Percentiles rank a stretch among this genome's conserved stretches.
These are phyloP conservation scores for Cystobasidium tubakii DNA, from an alignment of 768 basidiomycete species.

Conservation along the genomic window DNA sequence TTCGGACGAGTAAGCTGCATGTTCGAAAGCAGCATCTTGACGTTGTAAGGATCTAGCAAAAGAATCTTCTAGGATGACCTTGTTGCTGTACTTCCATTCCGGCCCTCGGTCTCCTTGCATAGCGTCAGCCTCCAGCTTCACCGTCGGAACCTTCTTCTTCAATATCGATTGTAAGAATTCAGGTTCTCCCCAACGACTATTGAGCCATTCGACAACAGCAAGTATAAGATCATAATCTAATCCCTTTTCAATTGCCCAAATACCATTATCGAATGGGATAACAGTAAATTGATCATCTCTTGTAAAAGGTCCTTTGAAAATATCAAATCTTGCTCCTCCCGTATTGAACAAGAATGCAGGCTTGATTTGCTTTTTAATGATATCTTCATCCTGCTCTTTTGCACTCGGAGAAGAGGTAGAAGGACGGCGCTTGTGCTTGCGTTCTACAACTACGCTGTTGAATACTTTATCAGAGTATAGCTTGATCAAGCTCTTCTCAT, in stretches of 20 bases:
- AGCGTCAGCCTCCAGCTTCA: neutral
- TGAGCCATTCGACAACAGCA: conserved; percentile 51
- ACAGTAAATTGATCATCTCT: conserved; percentile 55
- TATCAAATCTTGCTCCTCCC: conserved; percentile 50
- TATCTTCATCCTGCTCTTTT: neutral
- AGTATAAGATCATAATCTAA: conserved; percentile 52
- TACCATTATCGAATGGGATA: conserved; percentile 63
- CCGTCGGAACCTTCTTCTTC: neutral
- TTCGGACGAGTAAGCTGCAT: neutral
- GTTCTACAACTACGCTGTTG: neutral
- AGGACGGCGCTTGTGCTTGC: conserved; percentile 55
- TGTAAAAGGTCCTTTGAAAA: conserved; percentile 47
- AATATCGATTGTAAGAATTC: neutral
- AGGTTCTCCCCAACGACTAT: conserved; percentile 35
- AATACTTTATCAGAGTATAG: conserved; percentile 52
- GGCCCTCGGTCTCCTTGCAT: neutral
- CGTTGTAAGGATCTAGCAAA: neutral
- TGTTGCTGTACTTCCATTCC: conserved; percentile 7
- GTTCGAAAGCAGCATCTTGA: neutral
- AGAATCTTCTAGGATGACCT: conserved; percentile 21
- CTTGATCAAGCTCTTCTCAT: conserved; percentile 46
- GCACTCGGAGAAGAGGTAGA: conserved; percentile 48
- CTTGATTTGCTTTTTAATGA: conserved; percentile 37
- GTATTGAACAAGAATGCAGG: conserved; percentile 46
- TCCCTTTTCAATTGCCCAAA: conserved; percentile 57